These are phyloP conservation scores for Populus davidiana DNA, from an alignment of 345 rosid genomes.

Conservation along the genomic window DNA sequence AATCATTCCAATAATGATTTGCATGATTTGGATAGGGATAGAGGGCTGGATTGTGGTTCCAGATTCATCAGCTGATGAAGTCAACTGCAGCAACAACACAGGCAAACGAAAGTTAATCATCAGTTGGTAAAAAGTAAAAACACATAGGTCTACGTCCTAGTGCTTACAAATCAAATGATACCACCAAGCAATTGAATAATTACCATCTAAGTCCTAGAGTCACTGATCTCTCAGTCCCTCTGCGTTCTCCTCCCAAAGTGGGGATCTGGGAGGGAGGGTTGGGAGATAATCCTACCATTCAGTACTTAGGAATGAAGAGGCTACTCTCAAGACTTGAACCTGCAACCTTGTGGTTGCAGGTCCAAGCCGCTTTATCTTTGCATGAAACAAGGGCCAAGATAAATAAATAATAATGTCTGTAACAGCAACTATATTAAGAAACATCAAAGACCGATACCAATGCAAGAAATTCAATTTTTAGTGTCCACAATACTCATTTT, in stretches of 20 bases:
- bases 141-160: not conserved
- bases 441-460: not conserved
- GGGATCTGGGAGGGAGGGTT: not conserved
- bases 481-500: not conserved
- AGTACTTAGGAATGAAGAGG: not conserved
- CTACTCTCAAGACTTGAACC: not conserved
- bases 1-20: slow-evolving; percentile 54
- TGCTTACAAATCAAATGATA: not conserved
- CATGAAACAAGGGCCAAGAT: not conserved
- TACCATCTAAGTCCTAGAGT: not conserved
- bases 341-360: not conserved
- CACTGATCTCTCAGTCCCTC: not conserved
- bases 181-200: not conserved
- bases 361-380: not conserved
- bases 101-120: slow-evolving; percentile 1
- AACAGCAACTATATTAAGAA: not conserved
- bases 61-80: slow-evolving; percentile 41
- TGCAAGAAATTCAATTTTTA: not conserved
- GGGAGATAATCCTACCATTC: not conserved
- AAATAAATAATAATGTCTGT: not conserved
- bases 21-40: slow-evolving; percentile 41
- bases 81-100: slow-evolving; percentile 39
- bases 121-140: not conserved
- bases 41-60: slow-evolving; percentile 49
- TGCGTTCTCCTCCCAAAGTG: not conserved